phyloP scores from a whole-genome alignment of 129 eudicot species.

The Flaveria brownii region DNA sequence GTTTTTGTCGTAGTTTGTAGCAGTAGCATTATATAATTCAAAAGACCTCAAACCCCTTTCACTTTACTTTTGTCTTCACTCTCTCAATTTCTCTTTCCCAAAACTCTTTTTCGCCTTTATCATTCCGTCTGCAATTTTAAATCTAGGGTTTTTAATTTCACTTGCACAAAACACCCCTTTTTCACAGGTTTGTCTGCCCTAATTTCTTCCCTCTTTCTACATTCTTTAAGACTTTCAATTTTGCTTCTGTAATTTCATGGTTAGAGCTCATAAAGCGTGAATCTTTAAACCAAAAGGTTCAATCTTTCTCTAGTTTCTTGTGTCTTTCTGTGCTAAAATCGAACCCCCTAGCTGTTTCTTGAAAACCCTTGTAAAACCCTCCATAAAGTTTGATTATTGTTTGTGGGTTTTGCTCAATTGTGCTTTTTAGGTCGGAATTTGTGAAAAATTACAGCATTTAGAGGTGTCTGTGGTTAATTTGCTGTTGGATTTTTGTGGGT shows the following conservation, averaged over 20 bases:
- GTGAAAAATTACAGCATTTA: constrained; percentile 1
- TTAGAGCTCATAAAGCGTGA: constrained; percentile 25
- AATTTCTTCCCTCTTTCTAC: constrained; percentile 36
- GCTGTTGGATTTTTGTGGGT: constrained; percentile 31
- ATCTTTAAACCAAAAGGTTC: constrained; percentile 21
- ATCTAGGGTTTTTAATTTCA: constrained; percentile 62
- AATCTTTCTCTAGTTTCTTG: constrained; percentile 11
- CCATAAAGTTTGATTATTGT: constrained; percentile 3
- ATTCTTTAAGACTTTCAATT: constrained; percentile 22
- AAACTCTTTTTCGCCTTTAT: constrained; percentile 30
- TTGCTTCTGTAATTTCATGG: constrained; percentile 10
- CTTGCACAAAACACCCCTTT: constrained; percentile 9
- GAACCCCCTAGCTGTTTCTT: constrained; percentile 20
- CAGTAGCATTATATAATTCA: too few species aligned
- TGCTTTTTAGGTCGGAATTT: constrained; percentile 24
- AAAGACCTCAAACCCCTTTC: constrained; percentile 13
- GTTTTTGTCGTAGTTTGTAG: constrained; percentile 27
- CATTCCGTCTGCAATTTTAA: constrained; percentile 42
- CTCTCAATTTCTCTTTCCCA: constrained; percentile 49
- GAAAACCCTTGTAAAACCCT: constrained; percentile 57
- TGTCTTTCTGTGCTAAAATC: constrained; percentile 5
- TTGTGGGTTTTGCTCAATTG: constrained; percentile 39
- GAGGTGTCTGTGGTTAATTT: constrained; percentile 23
- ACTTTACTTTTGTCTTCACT: constrained; percentile 56
- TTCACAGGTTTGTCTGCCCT: constrained; percentile 35